Evolutionary conservation across 768 basidiomycete genomes (phyloP).

Genomic region (Mycena alexandri): DNA sequence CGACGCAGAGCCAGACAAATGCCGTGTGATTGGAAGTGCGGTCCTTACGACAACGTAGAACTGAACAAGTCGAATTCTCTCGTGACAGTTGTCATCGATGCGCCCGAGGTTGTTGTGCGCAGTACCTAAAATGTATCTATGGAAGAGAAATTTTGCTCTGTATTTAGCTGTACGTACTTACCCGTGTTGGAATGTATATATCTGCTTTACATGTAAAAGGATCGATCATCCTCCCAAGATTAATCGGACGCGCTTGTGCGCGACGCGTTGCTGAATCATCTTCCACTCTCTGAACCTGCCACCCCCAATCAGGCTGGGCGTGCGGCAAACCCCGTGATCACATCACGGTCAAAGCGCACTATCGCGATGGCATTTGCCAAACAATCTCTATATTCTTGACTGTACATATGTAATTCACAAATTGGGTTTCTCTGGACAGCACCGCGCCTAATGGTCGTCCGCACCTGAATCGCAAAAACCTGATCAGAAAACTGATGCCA

Average conservation of each 20-base stretch:
- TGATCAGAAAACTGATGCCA: too few species aligned
- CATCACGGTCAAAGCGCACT: constrained; percentile 16
- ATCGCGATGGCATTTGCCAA: background rate
- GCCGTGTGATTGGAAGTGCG: constrained; percentile 21
- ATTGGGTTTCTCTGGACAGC: too few species aligned
- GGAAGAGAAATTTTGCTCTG: constrained; percentile 26
- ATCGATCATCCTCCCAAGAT: too few species aligned
- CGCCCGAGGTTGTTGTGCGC: constrained; percentile 33
- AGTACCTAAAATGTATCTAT: constrained; percentile 29
- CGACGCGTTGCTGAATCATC: too few species aligned
- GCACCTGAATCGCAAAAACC: background rate
- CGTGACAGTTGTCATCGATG: constrained; percentile 3
- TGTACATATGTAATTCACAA: too few species aligned
- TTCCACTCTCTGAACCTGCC: too few species aligned
- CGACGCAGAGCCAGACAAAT: constrained; percentile 1
- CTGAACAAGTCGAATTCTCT: background rate
- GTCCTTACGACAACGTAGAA: background rate
- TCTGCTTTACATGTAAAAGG: too few species aligned
- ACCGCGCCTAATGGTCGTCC: constrained; percentile 8
- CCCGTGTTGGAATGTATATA: constrained; percentile 6
- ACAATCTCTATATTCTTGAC: too few species aligned
- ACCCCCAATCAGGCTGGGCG: too few species aligned
- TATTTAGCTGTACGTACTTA: constrained; percentile 28
- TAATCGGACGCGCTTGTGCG: too few species aligned
- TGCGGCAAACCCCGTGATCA: constrained; percentile 1